Conservation (phyloP, 768 basidiomycete species). For the Mycena galopus region DNA sequence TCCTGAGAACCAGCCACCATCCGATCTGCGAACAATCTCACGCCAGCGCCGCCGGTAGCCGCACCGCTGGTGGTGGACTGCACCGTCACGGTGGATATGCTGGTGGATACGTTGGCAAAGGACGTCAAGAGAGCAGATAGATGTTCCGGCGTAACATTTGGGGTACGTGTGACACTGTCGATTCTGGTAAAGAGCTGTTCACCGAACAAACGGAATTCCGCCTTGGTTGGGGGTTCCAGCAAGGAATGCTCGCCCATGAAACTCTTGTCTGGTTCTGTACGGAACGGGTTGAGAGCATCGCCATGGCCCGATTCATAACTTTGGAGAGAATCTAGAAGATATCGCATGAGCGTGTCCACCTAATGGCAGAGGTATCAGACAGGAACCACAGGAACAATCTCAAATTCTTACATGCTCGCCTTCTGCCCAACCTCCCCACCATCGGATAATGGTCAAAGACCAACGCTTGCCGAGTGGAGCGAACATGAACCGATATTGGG, state of each 20-base stretch:
- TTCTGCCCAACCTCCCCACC: slow-evolving; percentile 54
- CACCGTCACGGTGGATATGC: too few species aligned
- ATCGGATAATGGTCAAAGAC: slow-evolving; percentile 48
- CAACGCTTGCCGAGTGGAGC: slow-evolving; percentile 51
- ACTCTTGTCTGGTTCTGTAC: slow-evolving; percentile 32
- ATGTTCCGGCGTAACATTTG: not conserved
- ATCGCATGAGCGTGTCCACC: slow-evolving; percentile 52
- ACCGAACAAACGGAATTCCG: slow-evolving; percentile 36
- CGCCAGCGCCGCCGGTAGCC: too few species aligned
- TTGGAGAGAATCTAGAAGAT: slow-evolving; percentile 50
- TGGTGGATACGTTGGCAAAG: too few species aligned
- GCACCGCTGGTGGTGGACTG: too few species aligned
- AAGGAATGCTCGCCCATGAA: slow-evolving; percentile 46
- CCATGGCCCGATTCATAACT: slow-evolving; percentile 47
- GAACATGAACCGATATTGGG: slow-evolving; percentile 55
- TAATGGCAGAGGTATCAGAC: slow-evolving; percentile 6
- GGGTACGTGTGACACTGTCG: not conserved
- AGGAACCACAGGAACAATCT: not conserved
- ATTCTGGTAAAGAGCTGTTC: slow-evolving; percentile 18
- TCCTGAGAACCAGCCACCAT: too few species aligned
- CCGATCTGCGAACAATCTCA: too few species aligned
- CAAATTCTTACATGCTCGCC: slow-evolving; percentile 50
- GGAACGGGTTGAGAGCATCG: slow-evolving; percentile 45
- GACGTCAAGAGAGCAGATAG: too few species aligned
- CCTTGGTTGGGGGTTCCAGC: slow-evolving; percentile 29